These are phyloP conservation scores for Mycena galopus DNA, from an alignment of 768 basidiomycete species.

Conservation along the genomic window DNA sequence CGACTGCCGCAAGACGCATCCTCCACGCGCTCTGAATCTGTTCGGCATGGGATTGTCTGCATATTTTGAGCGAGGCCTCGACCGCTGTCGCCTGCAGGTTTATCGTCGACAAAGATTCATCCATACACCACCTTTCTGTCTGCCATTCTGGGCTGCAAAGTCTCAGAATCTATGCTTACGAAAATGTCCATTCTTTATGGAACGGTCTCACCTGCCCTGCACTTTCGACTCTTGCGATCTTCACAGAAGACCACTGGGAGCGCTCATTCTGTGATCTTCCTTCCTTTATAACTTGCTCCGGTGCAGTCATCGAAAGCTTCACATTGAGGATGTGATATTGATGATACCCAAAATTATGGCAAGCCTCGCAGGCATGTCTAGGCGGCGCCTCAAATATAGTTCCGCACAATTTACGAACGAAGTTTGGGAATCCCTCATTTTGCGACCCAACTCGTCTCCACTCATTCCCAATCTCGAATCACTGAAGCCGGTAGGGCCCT, in stretches of 20 bases:
- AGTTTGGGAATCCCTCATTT: constrained; percentile 13
- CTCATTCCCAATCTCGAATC: constrained; percentile 13
- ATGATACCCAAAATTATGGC: background rate
- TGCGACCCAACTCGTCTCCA: background rate
- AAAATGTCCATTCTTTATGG: background rate
- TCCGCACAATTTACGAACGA: background rate
- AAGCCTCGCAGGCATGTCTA: constrained; percentile 6
- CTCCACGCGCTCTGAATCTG: too few relatives aligned
- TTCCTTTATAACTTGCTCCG: background rate
- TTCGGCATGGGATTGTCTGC: background rate
- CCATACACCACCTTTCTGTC: background rate
- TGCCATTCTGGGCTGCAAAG: background rate
- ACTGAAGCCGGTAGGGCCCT: background rate
- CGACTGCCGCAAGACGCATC: constrained; percentile 2
- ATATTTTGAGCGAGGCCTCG: background rate
- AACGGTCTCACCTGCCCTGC: background rate
- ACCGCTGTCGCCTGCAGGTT: constrained; percentile 3
- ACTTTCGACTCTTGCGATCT: background rate
- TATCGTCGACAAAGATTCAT: background rate
- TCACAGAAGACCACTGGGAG: background rate
- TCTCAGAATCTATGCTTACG: background rate
- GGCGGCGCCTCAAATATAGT: background rate
- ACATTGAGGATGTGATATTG: background rate
- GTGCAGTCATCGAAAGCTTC: background rate
- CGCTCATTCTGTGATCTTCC: too few relatives aligned